Base-by-base conservation (phyloP, 352 stramenopile species). In the Blastocystis sp. region DNA sequence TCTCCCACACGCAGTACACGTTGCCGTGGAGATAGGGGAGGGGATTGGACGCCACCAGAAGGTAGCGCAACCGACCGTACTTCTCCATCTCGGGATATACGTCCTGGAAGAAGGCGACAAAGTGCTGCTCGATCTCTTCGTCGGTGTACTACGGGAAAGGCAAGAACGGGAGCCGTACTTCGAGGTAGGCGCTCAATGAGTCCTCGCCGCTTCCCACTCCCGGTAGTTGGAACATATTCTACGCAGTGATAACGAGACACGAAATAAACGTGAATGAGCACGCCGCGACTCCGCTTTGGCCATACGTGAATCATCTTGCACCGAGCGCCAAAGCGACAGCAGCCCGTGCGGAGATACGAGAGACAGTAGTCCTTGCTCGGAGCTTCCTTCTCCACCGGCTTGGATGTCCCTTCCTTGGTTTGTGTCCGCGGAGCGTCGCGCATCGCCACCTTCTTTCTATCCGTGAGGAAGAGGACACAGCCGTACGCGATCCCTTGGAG, bases 1-100 rank as follows among this genome's bases (percentile, higher is more conserved):
- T 69, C 31, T 85, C 74, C 74, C 74, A 85, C 33, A 85, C 74
- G 41, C 50, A 51, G 66, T 85, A 85, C n/a, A 85, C 74, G 50
- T 85, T 85, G 13, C 74, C 74, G 21, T 55, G 74, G 29, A 85
- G 50, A 24, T 85, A 35, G 9, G 74, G 74, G 35, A 69, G 33
- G 2, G n/a, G 3, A 39, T 85, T 85, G 37, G 45, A 67, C 19
- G 24, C 59, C 16, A 85, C 74, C 45, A 67, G 50, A 19, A 62
- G 29, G 41, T 67, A 85, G 19, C 13, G n/a, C 31, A 85, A 31
- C 21, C 31, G 26, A 16, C 74, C 74, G 60, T 59, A 85, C 45
- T 69, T 67, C 16, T 69, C 16, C 1, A 85, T 39, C 61, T 69
- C 74, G 0, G 45, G 45, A 51, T 55, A 37, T 3, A 85, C n/a